Conservation (phyloP, 306 rosid genomes). For the Lablab purpureus region DNA sequence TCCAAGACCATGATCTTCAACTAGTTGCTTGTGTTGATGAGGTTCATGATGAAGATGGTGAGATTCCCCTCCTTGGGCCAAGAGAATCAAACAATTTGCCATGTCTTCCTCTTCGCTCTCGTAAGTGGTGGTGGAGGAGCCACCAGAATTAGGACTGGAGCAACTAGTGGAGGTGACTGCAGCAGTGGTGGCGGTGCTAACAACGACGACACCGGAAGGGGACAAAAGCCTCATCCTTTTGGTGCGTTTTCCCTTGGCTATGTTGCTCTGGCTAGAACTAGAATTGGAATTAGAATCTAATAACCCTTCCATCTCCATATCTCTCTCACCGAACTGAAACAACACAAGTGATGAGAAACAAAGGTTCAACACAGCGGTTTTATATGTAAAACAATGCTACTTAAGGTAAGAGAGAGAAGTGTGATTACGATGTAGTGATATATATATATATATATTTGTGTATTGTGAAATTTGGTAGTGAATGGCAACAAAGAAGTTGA, state of each 20-base stretch:
- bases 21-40: not conserved
- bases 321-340: not conserved
- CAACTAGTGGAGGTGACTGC: constrained; percentile 32
- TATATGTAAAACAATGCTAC: not conserved
- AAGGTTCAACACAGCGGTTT: not conserved
- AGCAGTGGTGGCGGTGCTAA: not conserved
- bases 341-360: not conserved
- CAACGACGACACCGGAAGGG: not conserved
- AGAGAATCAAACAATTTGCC: constrained; percentile 92
- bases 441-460: not conserved
- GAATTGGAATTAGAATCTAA: not conserved
- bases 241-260: constrained; percentile 71
- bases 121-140: constrained; percentile 50
- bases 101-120: constrained; percentile 87
- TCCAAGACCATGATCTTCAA: not conserved
- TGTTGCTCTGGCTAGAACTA: constrained; percentile 28
- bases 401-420: not conserved
- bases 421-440: constrained; percentile 32
- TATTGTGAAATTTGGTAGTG: constrained; percentile 18
- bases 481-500: constrained; percentile 26
- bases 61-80: constrained; percentile 63
- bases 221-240: constrained; percentile 63
- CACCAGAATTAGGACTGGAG: constrained; percentile 53
- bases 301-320: constrained; percentile 54
- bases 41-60: not conserved